A percentile compares a stretch with the other conserved stretches of the same genome.
Conservation (phyloP, 2,329 filamentous ascomycete genomes). For the Colletotrichum siamense region DNA sequence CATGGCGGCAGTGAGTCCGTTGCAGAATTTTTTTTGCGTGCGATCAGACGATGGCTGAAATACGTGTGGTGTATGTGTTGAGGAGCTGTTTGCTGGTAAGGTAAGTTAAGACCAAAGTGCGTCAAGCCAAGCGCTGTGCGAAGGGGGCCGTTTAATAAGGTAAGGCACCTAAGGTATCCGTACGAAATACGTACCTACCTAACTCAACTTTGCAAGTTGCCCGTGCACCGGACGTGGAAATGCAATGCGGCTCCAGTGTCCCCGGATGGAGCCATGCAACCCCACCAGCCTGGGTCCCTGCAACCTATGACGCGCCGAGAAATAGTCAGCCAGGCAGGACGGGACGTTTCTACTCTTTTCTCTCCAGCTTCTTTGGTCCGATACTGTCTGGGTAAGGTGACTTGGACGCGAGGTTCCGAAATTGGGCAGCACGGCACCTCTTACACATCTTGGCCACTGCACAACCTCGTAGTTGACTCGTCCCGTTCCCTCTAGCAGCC, state of each 20-base stretch:
- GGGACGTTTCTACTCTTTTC: background rate
- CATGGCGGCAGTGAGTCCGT: constrained; percentile 40
- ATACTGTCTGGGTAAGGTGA: background rate
- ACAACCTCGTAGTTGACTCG: background rate
- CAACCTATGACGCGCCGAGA: constrained; percentile 9
- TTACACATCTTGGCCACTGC: background rate
- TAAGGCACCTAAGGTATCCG: too few relatives aligned
- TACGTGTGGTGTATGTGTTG: background rate
- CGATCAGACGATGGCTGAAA: background rate
- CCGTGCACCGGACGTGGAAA: background rate
- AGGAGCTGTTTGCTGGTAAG: background rate
- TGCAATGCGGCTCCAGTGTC: background rate
- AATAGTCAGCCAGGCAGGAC: background rate
- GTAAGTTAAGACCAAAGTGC: background rate
- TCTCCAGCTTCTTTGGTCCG: background rate
- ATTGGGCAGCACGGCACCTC: background rate
- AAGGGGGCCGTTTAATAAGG: background rate
- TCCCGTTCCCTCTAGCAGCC: background rate
- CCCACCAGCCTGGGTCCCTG: background rate
- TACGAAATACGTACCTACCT: too few relatives aligned
- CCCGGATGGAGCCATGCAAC: background rate
- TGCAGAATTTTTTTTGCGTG: background rate
- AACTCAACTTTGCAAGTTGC: too few relatives aligned
- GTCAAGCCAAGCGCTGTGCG: background rate
- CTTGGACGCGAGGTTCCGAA: background rate